These are phyloP conservation scores for Lipomyces kockii DNA, from an alignment of 805 yeast genomes.

Conservation along the genomic window DNA sequence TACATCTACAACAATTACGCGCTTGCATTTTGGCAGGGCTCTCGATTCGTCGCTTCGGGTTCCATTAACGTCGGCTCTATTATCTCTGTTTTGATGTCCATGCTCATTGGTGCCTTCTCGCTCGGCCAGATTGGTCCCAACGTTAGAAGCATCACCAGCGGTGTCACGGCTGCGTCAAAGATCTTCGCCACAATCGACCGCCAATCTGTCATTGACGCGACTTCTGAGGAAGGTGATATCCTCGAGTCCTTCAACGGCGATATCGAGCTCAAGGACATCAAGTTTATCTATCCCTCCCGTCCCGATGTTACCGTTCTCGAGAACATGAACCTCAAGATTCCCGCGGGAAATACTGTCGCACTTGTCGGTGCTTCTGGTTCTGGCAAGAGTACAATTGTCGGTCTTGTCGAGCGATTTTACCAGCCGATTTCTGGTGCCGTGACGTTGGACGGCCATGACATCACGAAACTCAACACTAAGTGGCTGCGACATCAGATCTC, in stretches of 20 bases:
- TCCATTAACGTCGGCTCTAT: slow-evolving; percentile 45
- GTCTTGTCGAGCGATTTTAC: slow-evolving; percentile 85
- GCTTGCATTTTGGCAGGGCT: slow-evolving; percentile 52
- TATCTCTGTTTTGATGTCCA: slow-evolving; percentile 43
- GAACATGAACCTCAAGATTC: slow-evolving; percentile 75
- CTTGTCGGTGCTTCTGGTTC: slow-evolving; percentile 95
- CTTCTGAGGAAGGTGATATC: slow-evolving; percentile 36
- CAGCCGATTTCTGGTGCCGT: slow-evolving; percentile 77
- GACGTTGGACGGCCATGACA: slow-evolving; percentile 82
- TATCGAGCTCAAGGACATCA: slow-evolving; percentile 78
- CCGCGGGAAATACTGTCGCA: slow-evolving; percentile 90
- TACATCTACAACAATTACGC: slow-evolving; percentile 77
- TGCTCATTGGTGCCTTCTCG: slow-evolving; percentile 46
- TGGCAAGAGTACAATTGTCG: slow-evolving; percentile 88
- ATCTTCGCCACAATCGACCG: slow-evolving; percentile 50
- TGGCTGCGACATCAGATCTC: slow-evolving; percentile 78
- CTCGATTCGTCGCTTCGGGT: slow-evolving; percentile 46
- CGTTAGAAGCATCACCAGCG: slow-evolving; percentile 46
- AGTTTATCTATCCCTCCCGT: slow-evolving; percentile 78
- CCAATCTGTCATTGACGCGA: slow-evolving; percentile 46
- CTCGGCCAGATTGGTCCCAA: slow-evolving; percentile 49
- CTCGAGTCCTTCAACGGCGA: slow-evolving; percentile 55
- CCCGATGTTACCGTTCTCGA: slow-evolving; percentile 82
- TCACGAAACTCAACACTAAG: slow-evolving; percentile 70
- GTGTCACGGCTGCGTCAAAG: slow-evolving; percentile 47